Evolutionary conservation across 2,329 filamentous ascomycete genomes (phyloP).

Genomic region (Samsoniella hepiali): DNA sequence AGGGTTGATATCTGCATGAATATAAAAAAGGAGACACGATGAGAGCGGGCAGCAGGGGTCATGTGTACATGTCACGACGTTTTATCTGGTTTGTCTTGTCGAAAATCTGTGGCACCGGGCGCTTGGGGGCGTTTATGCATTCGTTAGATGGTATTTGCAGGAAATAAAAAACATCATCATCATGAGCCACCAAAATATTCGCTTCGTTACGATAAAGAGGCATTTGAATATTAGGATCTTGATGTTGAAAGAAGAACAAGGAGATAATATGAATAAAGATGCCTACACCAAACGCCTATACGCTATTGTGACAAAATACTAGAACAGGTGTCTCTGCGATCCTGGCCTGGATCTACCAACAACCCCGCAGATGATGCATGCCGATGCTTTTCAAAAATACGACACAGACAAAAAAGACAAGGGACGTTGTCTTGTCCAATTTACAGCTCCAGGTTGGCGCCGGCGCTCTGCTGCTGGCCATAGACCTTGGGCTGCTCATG

Average conservation of each 20-base stretch:
- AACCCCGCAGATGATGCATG: neutral
- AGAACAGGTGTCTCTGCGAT: neutral
- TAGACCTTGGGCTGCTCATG: constrained; percentile 21
- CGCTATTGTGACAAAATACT: neutral
- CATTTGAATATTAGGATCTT: neutral
- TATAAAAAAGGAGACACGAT: constrained; percentile 5
- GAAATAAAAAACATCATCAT: neutral
- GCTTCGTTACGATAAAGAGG: neutral
- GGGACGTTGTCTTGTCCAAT: too few species aligned
- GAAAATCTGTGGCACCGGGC: constrained; percentile 9
- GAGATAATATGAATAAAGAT: neutral
- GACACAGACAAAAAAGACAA: neutral
- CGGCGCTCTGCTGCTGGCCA: neutral
- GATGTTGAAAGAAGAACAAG: too few species aligned
- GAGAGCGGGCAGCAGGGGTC: neutral
- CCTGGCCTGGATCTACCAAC: neutral
- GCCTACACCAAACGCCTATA: constrained; percentile 10
- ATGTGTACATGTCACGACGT: constrained; percentile 18
- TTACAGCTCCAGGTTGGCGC: constrained; percentile 13
- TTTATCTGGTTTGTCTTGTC: constrained; percentile 1
- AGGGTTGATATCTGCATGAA: constrained; percentile 1
- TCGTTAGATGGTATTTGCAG: constrained; percentile 6
- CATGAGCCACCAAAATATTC: neutral
- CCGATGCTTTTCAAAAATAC: neutral
- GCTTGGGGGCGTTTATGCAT: constrained; percentile 13